Conservation (phyloP, 257 asterid genomes). For the Mitragyna speciosa region DNA sequence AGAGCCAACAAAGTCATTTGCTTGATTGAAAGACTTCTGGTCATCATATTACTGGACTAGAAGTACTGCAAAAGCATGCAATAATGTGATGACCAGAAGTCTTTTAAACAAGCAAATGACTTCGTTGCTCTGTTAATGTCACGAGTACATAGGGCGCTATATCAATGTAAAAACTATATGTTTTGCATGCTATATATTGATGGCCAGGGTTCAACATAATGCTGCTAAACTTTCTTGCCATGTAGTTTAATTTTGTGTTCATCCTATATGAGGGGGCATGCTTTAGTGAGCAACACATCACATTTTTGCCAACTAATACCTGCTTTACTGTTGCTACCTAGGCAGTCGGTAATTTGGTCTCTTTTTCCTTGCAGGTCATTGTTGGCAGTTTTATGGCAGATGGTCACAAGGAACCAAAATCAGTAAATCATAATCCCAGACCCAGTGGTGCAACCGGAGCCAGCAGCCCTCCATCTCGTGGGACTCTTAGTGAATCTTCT, state of each 20-base stretch:
- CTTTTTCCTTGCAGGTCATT: constrained; percentile 35
- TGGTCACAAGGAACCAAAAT: constrained; percentile 37
- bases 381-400: constrained; percentile 53
- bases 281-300: neutral
- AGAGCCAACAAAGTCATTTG: too few species aligned
- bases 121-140: neutral
- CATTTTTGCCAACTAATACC: neutral
- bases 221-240: neutral
- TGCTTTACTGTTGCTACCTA: neutral
- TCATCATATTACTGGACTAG: too few species aligned
- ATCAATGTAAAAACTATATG: neutral
- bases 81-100: neutral
- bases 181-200: neutral
- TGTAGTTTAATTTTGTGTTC: neutral
- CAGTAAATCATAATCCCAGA: constrained; percentile 29
- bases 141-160: neutral
- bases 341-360: neutral
- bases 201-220: neutral
- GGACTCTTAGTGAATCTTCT: constrained; percentile 46
- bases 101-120: neutral
- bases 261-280: neutral
- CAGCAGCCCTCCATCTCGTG: constrained; percentile 55
- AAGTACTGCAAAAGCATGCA: too few species aligned
- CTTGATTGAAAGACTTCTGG: too few species aligned
- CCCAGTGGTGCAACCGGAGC: constrained; percentile 32